These are phyloP conservation scores for Pezicula carpinea DNA, from an alignment of 2,329 filamentous ascomycete species.

Conservation along the genomic window DNA sequence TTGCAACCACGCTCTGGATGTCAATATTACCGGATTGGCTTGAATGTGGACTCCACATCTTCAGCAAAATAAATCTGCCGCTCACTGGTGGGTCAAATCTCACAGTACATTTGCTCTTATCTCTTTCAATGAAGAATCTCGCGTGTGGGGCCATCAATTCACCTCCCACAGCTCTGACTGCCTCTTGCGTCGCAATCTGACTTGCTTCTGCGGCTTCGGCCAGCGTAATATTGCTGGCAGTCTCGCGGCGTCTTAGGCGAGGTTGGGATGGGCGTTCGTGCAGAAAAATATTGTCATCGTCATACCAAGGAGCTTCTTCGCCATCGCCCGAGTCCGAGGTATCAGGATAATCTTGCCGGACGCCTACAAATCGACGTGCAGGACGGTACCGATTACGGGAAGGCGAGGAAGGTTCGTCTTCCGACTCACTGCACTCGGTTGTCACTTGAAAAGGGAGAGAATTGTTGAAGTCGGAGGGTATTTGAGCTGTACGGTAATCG, in stretches of 20 bases:
- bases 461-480: conserved; percentile 50
- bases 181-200: conserved; percentile 51
- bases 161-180: conserved; percentile 50
- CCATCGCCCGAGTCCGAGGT: conserved; percentile 26
- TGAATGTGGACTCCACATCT: conserved; percentile 78
- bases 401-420: conserved; percentile 34
- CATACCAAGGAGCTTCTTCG: conserved; percentile 20
- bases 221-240: conserved; percentile 26
- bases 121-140: conserved; percentile 76
- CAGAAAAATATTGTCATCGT: conserved; percentile 10
- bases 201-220: conserved; percentile 25
- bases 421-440: conserved; percentile 57
- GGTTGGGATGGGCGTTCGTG: not conserved
- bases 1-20: conserved; percentile 78
- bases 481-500: conserved; percentile 46
- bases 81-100: conserved; percentile 79
- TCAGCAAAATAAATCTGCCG: conserved; percentile 78
- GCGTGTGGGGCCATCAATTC: conserved; percentile 69
- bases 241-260: conserved; percentile 20
- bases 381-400: conserved; percentile 30
- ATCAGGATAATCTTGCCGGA: conserved; percentile 46
- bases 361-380: conserved; percentile 48
- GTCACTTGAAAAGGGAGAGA: conserved; percentile 49
- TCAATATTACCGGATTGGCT: conserved; percentile 71
- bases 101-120: conserved; percentile 81